Evolutionary conservation across 495 filamentous ascomycete species (phyloP), one percentile per base, ranked within the genome.

Genomic region (Schizothecium vesticola): DNA sequence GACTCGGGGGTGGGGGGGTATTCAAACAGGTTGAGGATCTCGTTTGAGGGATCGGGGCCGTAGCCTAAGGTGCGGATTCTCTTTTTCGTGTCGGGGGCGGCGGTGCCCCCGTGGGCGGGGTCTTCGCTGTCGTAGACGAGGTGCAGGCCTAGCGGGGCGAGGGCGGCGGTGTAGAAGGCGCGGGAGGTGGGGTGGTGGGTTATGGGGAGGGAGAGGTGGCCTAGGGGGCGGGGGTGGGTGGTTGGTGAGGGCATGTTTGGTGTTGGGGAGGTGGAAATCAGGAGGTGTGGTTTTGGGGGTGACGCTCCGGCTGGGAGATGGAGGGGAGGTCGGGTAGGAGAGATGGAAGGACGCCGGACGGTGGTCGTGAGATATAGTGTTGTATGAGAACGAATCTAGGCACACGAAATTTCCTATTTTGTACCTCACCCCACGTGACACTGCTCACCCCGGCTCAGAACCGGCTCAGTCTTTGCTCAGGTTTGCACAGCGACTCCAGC

Each of bases 91-190:
- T 2, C 57, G 23, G 2, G 16, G 13, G n/a, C n/a, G n/a, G n/a
- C n/a, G 29, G n/a, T 16, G 57, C 13, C 1, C 11, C 64, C 8
- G 59, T 7, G 26, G 13, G 56, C 7, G 6, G 67, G 61, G 66
- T 65, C 63, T 23, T 73, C 73, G 70, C 76, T 76, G 70, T 79
- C 73, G 70, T 73, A 80, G 61, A 81, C 76, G 0, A 80, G 77
- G 1, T 26, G 11, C 2, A 81, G 69, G 55, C 74, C 76, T 33
- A 80, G 69, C 0, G 78, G 69, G 2, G 58, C 26, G 11, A 79
- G 70, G 36, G 73, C 62, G 24, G 78, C 70, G 3, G 68, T 74
- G 71, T 78, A 80, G 66, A 80, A 79, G 29, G 70, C 68, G 60
- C 77, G 75, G 65, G 77, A 77, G 8, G 56, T 63, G 25, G 57